phyloP scores from a whole-genome alignment of 2,329 filamentous ascomycete genomes.

The Colletotrichum gloeosporioides region DNA sequence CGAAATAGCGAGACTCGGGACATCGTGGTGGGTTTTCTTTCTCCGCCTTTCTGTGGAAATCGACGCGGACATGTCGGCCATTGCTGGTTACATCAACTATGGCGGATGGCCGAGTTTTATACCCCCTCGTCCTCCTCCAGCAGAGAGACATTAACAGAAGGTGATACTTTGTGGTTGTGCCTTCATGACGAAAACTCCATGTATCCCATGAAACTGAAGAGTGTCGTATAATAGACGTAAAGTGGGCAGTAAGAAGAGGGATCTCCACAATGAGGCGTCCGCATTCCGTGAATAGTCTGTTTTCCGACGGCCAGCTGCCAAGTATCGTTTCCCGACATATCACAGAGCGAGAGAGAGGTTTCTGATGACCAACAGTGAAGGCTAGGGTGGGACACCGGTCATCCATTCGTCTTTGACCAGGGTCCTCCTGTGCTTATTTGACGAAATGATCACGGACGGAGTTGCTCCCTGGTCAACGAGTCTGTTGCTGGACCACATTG shows the following conservation, averaged over 20 bases:
- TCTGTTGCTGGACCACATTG: not conserved
- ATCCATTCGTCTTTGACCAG: not conserved
- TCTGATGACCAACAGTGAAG: not conserved
- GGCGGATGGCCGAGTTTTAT: not conserved
- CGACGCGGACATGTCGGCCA: fast-evolving
- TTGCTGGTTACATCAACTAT: not conserved
- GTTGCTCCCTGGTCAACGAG: fast-evolving
- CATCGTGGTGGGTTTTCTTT: not conserved
- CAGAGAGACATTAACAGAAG: no score
- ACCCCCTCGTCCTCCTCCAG: not conserved
- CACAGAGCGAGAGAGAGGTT: not conserved
- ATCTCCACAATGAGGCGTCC: not conserved
- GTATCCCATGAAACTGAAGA: not conserved
- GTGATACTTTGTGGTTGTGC: not conserved
- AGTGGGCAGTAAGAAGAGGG: fast-evolving
- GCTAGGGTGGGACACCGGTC: not conserved
- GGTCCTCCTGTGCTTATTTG: fast-evolving
- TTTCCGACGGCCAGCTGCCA: not conserved
- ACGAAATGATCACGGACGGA: fast-evolving
- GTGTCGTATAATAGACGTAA: not conserved
- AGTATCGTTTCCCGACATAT: fast-evolving
- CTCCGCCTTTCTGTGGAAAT: not conserved
- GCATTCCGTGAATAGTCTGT: no score
- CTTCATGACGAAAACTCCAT: not conserved
- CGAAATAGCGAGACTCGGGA: not conserved